Evolutionary conservation across 805 yeast genomes (phyloP).

Genomic region (Kluyveromyces nonfermentans): DNA sequence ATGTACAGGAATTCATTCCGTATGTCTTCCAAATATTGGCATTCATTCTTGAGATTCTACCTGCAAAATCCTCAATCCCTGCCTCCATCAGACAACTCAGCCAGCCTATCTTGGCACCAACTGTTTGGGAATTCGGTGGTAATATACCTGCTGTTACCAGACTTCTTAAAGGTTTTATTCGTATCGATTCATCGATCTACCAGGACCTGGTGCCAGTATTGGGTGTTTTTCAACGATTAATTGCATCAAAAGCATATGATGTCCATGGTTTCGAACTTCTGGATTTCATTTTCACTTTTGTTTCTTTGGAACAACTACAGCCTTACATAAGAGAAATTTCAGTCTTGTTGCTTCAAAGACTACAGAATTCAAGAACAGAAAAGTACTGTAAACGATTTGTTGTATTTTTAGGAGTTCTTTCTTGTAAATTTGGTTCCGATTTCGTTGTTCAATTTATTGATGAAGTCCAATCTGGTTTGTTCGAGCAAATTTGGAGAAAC

Average conservation of each 20-base stretch:
- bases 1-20: conserved; percentile 90
- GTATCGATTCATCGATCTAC: conserved; percentile 29
- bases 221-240: conserved; percentile 93
- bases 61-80: conserved; percentile 45
- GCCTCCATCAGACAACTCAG: conserved; percentile 54
- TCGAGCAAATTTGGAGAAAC: conserved; percentile 38
- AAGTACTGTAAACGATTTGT: conserved; percentile 65
- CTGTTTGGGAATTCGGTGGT: conserved; percentile 88
- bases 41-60: conserved; percentile 56
- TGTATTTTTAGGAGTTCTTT: conserved; percentile 47
- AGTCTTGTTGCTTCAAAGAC: conserved; percentile 63
- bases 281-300: conserved; percentile 51
- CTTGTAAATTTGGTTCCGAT: conserved; percentile 38
- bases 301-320: conserved; percentile 42
- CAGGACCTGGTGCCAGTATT: conserved; percentile 63
- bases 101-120: conserved; percentile 79
- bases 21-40: conserved; percentile 88
- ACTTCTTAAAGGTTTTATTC: conserved; percentile 58
- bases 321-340: conserved; percentile 64
- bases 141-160: conserved; percentile 90
- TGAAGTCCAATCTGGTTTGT: conserved; percentile 56
- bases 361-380: conserved; percentile 75
- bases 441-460: conserved; percentile 62
- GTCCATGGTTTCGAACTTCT: conserved; percentile 75
- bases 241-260: conserved; percentile 79